Conservation (phyloP, 2,329 filamentous ascomycete species). For the Clarireedia hainanense region DNA sequence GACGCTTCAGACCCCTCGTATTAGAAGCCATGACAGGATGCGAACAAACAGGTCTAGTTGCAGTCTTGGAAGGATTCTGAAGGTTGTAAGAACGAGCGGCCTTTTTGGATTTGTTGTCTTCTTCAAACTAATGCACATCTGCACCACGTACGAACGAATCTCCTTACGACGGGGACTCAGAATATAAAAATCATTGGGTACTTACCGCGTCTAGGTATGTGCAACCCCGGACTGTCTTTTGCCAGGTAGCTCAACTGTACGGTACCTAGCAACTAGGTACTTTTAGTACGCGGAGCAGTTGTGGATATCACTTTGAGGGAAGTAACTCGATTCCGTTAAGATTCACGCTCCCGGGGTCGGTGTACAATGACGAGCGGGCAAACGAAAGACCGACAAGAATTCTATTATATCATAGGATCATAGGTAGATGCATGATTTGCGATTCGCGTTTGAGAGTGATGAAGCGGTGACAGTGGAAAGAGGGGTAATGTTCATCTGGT, state of each 20-base stretch:
- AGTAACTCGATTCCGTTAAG: slow-evolving; percentile 5
- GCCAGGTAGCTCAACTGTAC: background rate
- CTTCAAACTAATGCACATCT: slow-evolving; percentile 9
- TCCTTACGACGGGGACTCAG: slow-evolving; percentile 1
- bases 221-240: slow-evolving; percentile 2
- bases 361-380: background rate
- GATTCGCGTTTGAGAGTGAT: background rate
- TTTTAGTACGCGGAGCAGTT: background rate
- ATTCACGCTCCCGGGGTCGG: background rate
- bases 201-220: slow-evolving; percentile 5
- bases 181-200: slow-evolving; percentile 9
- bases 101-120: slow-evolving; percentile 8
- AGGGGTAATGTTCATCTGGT: background rate
- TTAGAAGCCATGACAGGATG: slow-evolving; percentile 6
- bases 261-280: slow-evolving; percentile 1
- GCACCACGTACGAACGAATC: slow-evolving; percentile 4
- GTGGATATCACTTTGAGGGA: background rate
- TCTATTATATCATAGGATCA: background rate
- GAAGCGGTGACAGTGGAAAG: background rate
- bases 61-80: slow-evolving; percentile 1
- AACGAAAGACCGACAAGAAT: background rate
- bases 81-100: background rate
- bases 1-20: background rate
- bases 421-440: background rate
- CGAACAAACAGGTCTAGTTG: background rate